Evolutionary conservation across 805 yeast genomes (phyloP).

Genomic region (Yarrowia keelungensis): DNA sequence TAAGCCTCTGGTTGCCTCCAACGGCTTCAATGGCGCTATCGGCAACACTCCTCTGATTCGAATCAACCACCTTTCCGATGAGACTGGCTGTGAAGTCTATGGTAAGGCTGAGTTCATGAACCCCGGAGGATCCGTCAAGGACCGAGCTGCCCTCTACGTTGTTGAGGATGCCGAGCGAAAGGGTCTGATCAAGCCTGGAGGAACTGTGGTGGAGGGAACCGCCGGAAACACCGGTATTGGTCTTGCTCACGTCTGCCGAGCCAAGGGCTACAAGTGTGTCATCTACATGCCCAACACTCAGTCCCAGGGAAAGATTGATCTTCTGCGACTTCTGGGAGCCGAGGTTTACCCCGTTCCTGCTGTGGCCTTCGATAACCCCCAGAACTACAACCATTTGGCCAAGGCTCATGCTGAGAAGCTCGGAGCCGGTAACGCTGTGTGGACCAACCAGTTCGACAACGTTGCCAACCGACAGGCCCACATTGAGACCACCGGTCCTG

Average conservation of each 20-base stretch:
- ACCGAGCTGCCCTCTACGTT: constrained; percentile 82
- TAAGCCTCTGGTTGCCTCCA: constrained; percentile 28
- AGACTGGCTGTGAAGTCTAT: constrained; percentile 73
- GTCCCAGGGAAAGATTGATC: constrained; percentile 77
- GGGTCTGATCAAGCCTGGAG: constrained; percentile 69
- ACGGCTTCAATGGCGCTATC: constrained; percentile 81
- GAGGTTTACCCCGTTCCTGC: constrained; percentile 91
- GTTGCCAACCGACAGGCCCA: constrained; percentile 88
- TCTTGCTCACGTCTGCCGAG: constrained; percentile 75
- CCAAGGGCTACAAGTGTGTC: constrained; percentile 82
- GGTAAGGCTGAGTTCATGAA: constrained; percentile 93
- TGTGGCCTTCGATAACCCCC: constrained; percentile 79
- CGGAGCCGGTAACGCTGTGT: constrained; percentile 69
- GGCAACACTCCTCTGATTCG: constrained; percentile 91
- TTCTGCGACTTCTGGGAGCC: constrained; percentile 78
- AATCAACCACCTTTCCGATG: constrained; percentile 62
- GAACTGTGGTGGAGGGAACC: constrained; percentile 90
- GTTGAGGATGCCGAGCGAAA: constrained; percentile 77
- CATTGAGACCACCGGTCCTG: constrained; percentile 90
- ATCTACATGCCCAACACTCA: constrained; percentile 94
- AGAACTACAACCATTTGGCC: constrained; percentile 88
- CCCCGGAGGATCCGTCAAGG: constrained; percentile 94
- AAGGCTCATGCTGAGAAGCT: constrained; percentile 78
- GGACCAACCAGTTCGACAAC: constrained; percentile 94
- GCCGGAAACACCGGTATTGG: constrained; percentile 98